phyloP scores from a whole-genome alignment of 768 basidiomycete genomes.

The Rhizopogon salebrosus region DNA sequence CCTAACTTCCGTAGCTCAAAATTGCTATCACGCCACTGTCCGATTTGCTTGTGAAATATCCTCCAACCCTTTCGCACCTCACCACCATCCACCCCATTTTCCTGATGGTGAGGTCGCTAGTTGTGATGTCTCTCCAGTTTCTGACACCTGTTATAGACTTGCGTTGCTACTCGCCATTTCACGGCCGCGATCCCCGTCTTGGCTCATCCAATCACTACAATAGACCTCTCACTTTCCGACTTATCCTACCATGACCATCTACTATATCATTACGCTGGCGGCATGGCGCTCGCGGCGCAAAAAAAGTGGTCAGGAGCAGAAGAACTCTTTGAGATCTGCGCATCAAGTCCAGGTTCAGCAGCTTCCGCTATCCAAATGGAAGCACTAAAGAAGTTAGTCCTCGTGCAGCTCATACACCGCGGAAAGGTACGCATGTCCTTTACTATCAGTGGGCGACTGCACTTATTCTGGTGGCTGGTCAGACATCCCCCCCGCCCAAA shows the following conservation, averaged over 20 bases:
- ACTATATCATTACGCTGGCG: conserved; percentile 80
- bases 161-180: conserved; percentile 51
- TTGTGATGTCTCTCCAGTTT: not conserved
- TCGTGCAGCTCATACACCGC: conserved; percentile 73
- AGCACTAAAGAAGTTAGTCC: conserved; percentile 76
- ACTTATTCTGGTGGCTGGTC: conserved; percentile 25
- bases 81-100: conserved; percentile 71
- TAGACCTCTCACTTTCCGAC: conserved; percentile 58
- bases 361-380: conserved; percentile 76
- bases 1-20: conserved; percentile 30
- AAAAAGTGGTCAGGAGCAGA: conserved; percentile 66
- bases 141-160: conserved; percentile 37
- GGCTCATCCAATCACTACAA: conserved; percentile 53
- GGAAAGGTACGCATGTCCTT: conserved; percentile 51
- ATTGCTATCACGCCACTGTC: conserved; percentile 54
- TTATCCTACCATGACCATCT: conserved; percentile 76
- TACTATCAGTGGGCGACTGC: not conserved
- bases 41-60: conserved; percentile 57
- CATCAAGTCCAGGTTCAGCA: conserved; percentile 51
- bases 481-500: conserved; percentile 54
- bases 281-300: conserved; percentile 57
- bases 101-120: conserved; percentile 42
- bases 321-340: conserved; percentile 78
- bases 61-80: conserved; percentile 50
- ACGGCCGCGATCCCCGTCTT: conserved; percentile 58